Conservation (phyloP, 257 asterid species). For the Marsdenia floribunda region DNA sequence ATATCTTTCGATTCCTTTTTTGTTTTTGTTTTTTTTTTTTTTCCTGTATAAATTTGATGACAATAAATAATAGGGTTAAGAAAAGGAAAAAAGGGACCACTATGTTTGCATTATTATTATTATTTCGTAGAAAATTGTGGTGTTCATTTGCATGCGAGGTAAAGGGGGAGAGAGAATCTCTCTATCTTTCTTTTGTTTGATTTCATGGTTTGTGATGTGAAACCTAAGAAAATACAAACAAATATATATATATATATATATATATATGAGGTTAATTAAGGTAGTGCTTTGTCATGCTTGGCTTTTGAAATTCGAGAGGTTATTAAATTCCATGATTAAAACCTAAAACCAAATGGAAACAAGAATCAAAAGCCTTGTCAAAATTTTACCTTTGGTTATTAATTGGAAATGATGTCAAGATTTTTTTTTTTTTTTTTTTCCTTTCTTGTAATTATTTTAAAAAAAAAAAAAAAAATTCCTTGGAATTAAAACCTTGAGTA, state of each 20-base stretch:
- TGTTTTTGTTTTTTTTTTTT: not conserved
- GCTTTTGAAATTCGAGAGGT: not conserved
- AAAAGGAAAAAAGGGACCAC: conserved; percentile 23
- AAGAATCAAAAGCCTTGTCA: not conserved
- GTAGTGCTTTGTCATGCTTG: conserved; percentile 1
- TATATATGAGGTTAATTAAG: not conserved
- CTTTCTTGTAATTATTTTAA: too few species aligned
- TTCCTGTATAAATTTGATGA: conserved; percentile 11
- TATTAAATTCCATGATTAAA: not conserved
- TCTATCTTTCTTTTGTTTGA: not conserved
- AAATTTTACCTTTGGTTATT: not conserved
- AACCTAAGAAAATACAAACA: conserved; percentile 6
- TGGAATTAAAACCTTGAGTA: too few species aligned
- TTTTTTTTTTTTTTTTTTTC: too few species aligned
- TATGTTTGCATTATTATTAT: conserved; percentile 18
- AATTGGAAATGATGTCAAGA: conserved; percentile 5
- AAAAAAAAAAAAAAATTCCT: too few species aligned
- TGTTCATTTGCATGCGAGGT: conserved; percentile 28
- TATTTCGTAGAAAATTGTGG: conserved; percentile 18
- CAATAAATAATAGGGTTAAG: not conserved
- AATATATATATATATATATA: not conserved
- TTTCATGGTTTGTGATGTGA: conserved; percentile 3
- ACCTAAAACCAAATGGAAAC: not conserved
- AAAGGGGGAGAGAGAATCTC: not conserved
- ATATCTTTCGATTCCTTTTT: not conserved